Base-by-base conservation (phyloP, 2,329 filamentous ascomycete species). In the Botrytis fragariae region DNA sequence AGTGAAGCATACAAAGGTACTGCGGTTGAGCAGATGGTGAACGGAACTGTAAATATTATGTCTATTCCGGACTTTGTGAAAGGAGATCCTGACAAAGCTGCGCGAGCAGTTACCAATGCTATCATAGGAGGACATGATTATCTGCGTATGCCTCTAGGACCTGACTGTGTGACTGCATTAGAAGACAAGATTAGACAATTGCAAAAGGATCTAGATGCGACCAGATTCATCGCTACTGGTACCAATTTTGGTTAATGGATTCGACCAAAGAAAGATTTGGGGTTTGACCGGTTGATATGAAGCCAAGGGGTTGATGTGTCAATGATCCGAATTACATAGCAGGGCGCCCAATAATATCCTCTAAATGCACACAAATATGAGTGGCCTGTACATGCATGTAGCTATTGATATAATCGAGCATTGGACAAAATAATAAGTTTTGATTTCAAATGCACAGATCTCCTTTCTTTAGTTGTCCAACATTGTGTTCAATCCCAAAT, bases 1-100 rank as follows among this genome's bases (percentile, higher is more conserved):
- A 3, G 79, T 39, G 7, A 65, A 48, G 5, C 22, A 62, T 87
- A 87, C 76, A 75, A 80, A 18, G 83, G 80, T 9, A 83, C 82
- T 9, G 68, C 79, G 5, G 76, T 80, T 5, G 82, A 82, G 8
- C 75, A 82, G 72, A 80, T 77, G 61, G 39, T 63, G 4, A 63
- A 63, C 14, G 61, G 35, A 32, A 32, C 61, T 29, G 61, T 83
- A 7, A 44, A 44, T 25, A 63, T 63, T 8, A 44, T 44, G n/a
- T 63, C 39, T 29, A 44, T 63, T 63, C 61, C 39, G 18, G 39
- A 32, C 18, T 63, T 63, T 63, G 61, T 32, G n/a, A 63, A 63
- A 22, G 37, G 39, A 7, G 39, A 63, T 20, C n/a, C 39, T 29
- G 61, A 63, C 22, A 63, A 63, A 42, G 77, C 68, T 70, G 68